phyloP scores from a whole-genome alignment of 2,329 filamentous ascomycete genomes.

The Mycosphaerelloides madeirae region DNA sequence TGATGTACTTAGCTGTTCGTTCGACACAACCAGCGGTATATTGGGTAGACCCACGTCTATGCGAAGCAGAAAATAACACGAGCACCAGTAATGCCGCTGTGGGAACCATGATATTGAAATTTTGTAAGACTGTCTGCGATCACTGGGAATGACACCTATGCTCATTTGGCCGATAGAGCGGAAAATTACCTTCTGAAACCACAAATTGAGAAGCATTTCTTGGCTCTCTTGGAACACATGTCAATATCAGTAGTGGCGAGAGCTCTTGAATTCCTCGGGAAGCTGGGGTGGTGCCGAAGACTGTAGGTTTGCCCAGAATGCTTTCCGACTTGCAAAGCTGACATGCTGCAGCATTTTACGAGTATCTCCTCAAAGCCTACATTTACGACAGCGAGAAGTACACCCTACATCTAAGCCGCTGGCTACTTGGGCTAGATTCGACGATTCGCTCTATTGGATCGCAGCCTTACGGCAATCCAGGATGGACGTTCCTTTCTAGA shows the following conservation, averaged over 20 bases:
- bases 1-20: slow-evolving; percentile 21
- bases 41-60: slow-evolving; percentile 22
- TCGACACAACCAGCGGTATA: slow-evolving; percentile 21
- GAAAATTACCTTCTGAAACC: slow-evolving; percentile 22
- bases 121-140: slow-evolving; percentile 24
- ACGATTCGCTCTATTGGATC: slow-evolving; percentile 30
- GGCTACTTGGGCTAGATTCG: slow-evolving; percentile 27
- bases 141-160: slow-evolving; percentile 23
- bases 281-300: slow-evolving; percentile 30
- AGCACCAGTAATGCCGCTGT: slow-evolving; percentile 20
- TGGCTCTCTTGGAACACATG: slow-evolving; percentile 28
- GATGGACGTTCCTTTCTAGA: slow-evolving; percentile 28
- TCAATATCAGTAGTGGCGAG: slow-evolving; percentile 25
- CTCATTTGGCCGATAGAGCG: slow-evolving; percentile 16
- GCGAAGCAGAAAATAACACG: slow-evolving; percentile 22
- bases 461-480: slow-evolving; percentile 27
- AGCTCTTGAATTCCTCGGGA: slow-evolving; percentile 25
- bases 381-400: slow-evolving; percentile 29
- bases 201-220: slow-evolving; percentile 24
- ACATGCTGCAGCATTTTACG: slow-evolving; percentile 26
- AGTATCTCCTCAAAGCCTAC: slow-evolving; percentile 34
- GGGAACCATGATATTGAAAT: slow-evolving; percentile 24
- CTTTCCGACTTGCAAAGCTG: slow-evolving; percentile 2
- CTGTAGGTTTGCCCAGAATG: slow-evolving; percentile 8
- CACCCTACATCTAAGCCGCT: slow-evolving; percentile 26